Evolutionary conservation across 2,329 filamentous ascomycete species (phyloP), one percentile per base, ranked within the genome.

Genomic region (Talaromyces rugulosus): DNA sequence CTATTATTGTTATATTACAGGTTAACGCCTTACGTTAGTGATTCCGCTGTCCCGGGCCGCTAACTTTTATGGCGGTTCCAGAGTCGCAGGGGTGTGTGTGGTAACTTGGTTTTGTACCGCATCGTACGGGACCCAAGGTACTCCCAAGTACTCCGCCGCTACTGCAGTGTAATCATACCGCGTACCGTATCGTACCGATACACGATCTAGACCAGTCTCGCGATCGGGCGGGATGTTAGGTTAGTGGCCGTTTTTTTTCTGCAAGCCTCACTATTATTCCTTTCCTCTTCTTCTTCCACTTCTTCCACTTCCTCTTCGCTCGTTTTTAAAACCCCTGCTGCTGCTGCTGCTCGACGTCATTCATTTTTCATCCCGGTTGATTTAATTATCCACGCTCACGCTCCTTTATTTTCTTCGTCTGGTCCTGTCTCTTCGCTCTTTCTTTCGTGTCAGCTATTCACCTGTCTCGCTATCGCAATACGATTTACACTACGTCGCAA

Each of bases 191-290:
- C 18, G 44, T 47, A 47, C 44, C 44, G 18, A 6, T 42, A 42
- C 40, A 40, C 44, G 18, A 47, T 47, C 44, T 47, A 47, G 44
- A 47, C 44, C 44, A 44, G 40, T 44, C 40, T 44, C 40, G 40
- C 33, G n/a, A 47, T 47, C 18, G 23, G 47, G 47, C 47, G 18
- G 47, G 18, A 28, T n/a, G 50, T 31, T 53, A 53, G 50, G 50
- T 31, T 53, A 53, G 50, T 34, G 42, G 40, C 58, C 60, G 33
- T 64, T 47, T 60, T 63, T 52, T 69, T 60, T 63, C 53, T 69
- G 68, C 69, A 70, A 70, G 67, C 63, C 63, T 47, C 44, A 47
- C 44, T 27, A 52, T 59, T 54, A 55, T 59, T 61, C 33, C 23
- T 60, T 66, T 61, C 64, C 64, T 62, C 66, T 60, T 59, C 52